Percentiles rank a stretch among this genome's conserved stretches.
Evolutionary conservation across 78 protist genomes (phyloP).

Genomic region (Bodo saltans): DNA sequence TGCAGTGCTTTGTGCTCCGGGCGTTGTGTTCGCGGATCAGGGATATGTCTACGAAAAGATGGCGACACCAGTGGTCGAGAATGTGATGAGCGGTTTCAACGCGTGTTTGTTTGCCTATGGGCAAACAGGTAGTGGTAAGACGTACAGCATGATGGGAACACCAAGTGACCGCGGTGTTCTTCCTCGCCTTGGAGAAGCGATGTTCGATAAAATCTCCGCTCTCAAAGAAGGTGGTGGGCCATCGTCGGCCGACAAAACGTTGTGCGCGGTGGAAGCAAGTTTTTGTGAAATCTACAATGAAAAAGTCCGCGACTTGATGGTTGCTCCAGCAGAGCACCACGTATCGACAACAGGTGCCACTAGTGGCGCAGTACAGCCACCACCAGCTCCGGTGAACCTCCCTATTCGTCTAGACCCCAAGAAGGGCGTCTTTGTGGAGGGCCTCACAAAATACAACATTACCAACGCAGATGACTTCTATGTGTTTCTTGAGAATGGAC

Average conservation of each 20-base stretch:
- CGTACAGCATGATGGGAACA: constrained; percentile 45
- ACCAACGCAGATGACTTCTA: neutral
- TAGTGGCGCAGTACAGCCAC: too few relatives aligned
- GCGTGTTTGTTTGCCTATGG: constrained; percentile 68
- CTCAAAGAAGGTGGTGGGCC: neutral
- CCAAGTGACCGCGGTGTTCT: constrained; percentile 42
- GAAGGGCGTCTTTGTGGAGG: constrained; percentile 32
- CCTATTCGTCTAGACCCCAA: neutral
- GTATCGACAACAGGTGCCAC: too few relatives aligned
- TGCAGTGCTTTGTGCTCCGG: too few relatives aligned
- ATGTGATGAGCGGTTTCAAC: constrained; percentile 58
- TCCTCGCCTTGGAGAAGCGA: constrained; percentile 53
- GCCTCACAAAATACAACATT: neutral
- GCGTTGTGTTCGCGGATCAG: constrained; percentile 62
- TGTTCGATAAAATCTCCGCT: constrained; percentile 35
- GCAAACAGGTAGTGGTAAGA: constrained; percentile 59
- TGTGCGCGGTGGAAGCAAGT: neutral
- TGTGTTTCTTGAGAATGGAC: neutral
- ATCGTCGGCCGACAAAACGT: too few relatives aligned
- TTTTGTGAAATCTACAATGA: constrained; percentile 52
- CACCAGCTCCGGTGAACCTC: constrained; percentile 44
- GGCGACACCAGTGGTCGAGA: constrained; percentile 43
- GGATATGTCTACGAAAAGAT: constrained; percentile 31
- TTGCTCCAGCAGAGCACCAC: neutral
- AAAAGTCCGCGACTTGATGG: constrained; percentile 30